Evolutionary conservation across 768 basidiomycete species (phyloP).

Genomic region (Leccinum ochraceum): DNA sequence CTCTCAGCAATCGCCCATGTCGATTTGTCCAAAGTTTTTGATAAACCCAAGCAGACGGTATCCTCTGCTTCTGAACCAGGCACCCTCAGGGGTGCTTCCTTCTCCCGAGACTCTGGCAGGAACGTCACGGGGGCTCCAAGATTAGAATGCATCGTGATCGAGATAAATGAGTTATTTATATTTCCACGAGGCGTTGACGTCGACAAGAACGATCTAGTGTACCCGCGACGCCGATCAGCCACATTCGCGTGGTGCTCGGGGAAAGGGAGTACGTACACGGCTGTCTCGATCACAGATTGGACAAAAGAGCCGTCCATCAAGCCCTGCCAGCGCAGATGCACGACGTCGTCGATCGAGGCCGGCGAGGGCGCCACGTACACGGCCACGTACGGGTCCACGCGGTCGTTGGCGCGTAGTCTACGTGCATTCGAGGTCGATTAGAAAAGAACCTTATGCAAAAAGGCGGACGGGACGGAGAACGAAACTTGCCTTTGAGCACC

Average conservation of each 20-base stretch:
- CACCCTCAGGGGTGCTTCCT: constrained; percentile 39
- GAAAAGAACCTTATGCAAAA: background rate
- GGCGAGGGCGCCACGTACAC: constrained; percentile 59
- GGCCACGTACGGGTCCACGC: constrained; percentile 68
- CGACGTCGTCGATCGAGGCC: constrained; percentile 45
- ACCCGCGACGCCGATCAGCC: constrained; percentile 1
- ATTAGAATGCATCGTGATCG: constrained; percentile 40
- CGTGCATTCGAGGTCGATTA: background rate
- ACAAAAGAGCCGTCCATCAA: constrained; percentile 55
- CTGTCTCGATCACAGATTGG: constrained; percentile 48
- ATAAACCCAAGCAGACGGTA: constrained; percentile 47
- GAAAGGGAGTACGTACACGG: constrained; percentile 32
- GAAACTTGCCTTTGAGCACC: constrained; percentile 60
- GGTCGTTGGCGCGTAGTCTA: constrained; percentile 62
- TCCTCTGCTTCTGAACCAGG: constrained; percentile 56
- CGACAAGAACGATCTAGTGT: constrained; percentile 13
- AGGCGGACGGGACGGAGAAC: background rate
- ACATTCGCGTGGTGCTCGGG: background rate
- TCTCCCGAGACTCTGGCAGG: constrained; percentile 34
- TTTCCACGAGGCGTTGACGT: constrained; percentile 7
- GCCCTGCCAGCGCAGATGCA: constrained; percentile 62
- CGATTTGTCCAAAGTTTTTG: constrained; percentile 10
- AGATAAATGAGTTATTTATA: constrained; percentile 12
- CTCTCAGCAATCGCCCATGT: constrained; percentile 51
- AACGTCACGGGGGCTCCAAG: constrained; percentile 50